A percentile compares a stretch with the other conserved stretches of the same genome.
Evolutionary conservation across 2,329 filamentous ascomycete genomes (phyloP).

Genomic region (Fusarium sp.): DNA sequence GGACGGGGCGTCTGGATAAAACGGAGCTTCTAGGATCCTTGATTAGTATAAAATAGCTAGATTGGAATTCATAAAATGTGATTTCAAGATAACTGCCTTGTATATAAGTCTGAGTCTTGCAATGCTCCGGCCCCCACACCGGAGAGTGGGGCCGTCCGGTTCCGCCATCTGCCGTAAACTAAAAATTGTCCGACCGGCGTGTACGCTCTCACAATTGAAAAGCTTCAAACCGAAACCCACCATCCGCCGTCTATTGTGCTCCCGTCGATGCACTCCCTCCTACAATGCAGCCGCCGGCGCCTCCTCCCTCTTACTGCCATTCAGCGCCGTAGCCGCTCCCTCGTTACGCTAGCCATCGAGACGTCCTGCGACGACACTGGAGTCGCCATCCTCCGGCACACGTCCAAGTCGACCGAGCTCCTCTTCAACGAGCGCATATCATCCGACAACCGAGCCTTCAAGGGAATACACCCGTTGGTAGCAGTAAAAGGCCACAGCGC

Average conservation of each 20-base stretch:
- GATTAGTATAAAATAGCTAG: not conserved
- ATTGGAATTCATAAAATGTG: not conserved
- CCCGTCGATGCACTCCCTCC: conserved; percentile 28
- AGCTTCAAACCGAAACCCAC: conserved; percentile 1
- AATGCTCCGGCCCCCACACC: conserved; percentile 1
- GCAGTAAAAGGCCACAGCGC: conserved; percentile 79
- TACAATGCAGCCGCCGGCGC: conserved; percentile 10
- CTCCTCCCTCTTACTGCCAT: not conserved
- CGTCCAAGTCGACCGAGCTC: conserved; percentile 59
- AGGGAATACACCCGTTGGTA: conserved; percentile 80
- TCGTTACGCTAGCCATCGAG: conserved; percentile 76
- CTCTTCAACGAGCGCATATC: conserved; percentile 84
- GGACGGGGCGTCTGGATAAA: conserved; percentile 20
- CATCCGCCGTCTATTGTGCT: not conserved
- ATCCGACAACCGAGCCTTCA: conserved; percentile 75
- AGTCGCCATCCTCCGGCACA: conserved; percentile 78
- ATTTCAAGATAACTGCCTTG: not conserved
- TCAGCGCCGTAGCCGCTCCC: conserved; percentile 40
- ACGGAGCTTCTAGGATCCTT: not conserved
- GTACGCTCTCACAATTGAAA: not conserved
- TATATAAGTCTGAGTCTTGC: not conserved
- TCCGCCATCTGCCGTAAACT: conserved; percentile 3
- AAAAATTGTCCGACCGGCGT: conserved; percentile 7
- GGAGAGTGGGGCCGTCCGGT: conserved; percentile 31
- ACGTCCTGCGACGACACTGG: conserved; percentile 93